A percentile compares a stretch with the other conserved stretches of the same genome.
These are phyloP conservation scores for Saturnispora galanensis DNA, from an alignment of 805 yeast genomes.

Conservation along the genomic window DNA sequence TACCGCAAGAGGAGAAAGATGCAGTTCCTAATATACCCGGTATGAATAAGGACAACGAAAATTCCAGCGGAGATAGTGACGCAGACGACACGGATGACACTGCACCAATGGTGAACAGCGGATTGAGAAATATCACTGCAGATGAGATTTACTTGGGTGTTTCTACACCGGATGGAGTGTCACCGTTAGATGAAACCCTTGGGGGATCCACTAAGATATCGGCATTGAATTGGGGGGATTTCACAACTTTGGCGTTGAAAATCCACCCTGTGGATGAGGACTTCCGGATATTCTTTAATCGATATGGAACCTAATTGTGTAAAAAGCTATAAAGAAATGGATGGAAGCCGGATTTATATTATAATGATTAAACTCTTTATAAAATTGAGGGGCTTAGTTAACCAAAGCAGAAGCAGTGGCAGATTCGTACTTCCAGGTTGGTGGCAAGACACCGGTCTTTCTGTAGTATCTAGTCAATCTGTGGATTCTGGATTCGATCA, in stretches of 20 bases:
- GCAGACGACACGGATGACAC: conserved; percentile 14
- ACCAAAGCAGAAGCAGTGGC: conserved; percentile 99
- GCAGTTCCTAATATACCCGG: conserved; percentile 35
- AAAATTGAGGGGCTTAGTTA: conserved; percentile 50
- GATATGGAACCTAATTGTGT: conserved; percentile 1
- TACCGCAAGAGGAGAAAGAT: conserved; percentile 23
- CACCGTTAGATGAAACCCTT: conserved; percentile 17
- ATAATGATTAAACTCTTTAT: neutral
- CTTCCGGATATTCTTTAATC: conserved; percentile 19
- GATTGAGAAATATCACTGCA: conserved; percentile 15
- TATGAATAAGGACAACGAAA: conserved; percentile 27
- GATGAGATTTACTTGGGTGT: conserved; percentile 30
- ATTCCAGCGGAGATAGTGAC: conserved; percentile 27
- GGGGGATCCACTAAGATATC: conserved; percentile 21
- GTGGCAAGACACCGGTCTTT: conserved; percentile 97
- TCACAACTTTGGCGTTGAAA: conserved; percentile 34
- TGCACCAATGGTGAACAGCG: conserved; percentile 13
- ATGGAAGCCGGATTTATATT: neutral
- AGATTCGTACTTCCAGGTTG: conserved; percentile 99
- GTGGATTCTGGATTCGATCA: conserved; percentile 99
- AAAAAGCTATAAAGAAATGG: neutral
- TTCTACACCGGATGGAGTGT: conserved; percentile 27
- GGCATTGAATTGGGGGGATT: conserved; percentile 30
- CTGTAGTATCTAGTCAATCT: conserved; percentile 99
- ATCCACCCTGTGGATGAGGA: conserved; percentile 25